Conservation (phyloP, 495 filamentous ascomycete species). For the Xylaria venustula region DNA sequence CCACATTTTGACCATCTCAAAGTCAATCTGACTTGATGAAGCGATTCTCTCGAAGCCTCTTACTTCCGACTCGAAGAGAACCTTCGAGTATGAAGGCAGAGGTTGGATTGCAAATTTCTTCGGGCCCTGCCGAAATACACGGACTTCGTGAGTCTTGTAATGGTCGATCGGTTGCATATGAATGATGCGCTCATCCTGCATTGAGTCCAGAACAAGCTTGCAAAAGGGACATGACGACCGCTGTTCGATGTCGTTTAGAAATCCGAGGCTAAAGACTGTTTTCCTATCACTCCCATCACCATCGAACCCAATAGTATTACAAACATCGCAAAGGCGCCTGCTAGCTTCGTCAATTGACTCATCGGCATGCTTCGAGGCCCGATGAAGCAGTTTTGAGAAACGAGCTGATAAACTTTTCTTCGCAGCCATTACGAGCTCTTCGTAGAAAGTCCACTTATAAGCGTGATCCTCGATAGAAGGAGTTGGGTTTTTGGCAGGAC, state of each 20-base stretch:
- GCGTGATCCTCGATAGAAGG: neutral
- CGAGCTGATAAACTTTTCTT: constrained; percentile 8
- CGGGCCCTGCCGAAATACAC: constrained; percentile 5
- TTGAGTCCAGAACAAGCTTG: constrained; percentile 6
- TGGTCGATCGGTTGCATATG: constrained; percentile 14
- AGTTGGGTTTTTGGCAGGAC: neutral
- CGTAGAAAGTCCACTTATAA: neutral
- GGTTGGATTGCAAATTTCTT: constrained; percentile 8
- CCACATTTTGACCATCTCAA: constrained; percentile 4
- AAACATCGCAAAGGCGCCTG: constrained; percentile 4
- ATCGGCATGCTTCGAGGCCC: neutral
- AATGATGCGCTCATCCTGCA: constrained; percentile 13
- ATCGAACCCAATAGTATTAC: constrained; percentile 10
- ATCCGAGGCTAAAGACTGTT: constrained; percentile 10
- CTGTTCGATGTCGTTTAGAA: constrained; percentile 6
- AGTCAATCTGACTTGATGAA: constrained; percentile 3
- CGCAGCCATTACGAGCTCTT: neutral
- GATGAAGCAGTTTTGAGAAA: constrained; percentile 12
- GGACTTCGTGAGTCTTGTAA: constrained; percentile 10
- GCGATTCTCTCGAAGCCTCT: constrained; percentile 5
- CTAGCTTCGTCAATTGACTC: neutral
- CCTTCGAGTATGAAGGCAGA: constrained; percentile 10
- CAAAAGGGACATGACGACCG: constrained; percentile 14
- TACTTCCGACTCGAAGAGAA: constrained; percentile 8
- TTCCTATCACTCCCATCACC: neutral